These are phyloP conservation scores for Dalbergia cultrata DNA, from an alignment of 306 rosid species.

Conservation along the genomic window DNA sequence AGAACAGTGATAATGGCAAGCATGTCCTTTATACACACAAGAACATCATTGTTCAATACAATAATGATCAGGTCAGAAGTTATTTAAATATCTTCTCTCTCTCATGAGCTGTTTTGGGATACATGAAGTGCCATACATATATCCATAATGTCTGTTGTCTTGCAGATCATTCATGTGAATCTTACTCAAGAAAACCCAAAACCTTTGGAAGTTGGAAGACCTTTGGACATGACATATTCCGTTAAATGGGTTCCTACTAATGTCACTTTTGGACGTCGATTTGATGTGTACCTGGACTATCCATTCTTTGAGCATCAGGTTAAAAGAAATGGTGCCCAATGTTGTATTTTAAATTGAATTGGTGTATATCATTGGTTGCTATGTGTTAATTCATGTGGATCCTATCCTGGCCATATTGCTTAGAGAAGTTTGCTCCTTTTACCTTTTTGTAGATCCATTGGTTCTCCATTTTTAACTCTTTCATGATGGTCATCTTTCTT, in stretches of 20 bases:
- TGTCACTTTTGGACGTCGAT: constrained; percentile 88
- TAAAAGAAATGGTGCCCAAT: constrained; percentile 32
- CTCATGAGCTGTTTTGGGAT: constrained; percentile 36
- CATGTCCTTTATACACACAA: constrained; percentile 92
- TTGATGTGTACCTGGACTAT: constrained; percentile 95
- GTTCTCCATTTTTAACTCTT: constrained; percentile 98
- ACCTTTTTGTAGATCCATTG: constrained; percentile 85
- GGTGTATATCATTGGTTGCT: constrained; percentile 22
- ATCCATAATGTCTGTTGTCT: constrained; percentile 8
- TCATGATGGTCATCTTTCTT: constrained; percentile 99
- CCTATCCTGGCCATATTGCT: constrained; percentile 19
- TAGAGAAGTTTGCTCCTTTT: constrained; percentile 43
- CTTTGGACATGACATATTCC: constrained; percentile 86
- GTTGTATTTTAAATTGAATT: constrained; percentile 36
- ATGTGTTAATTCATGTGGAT: constrained; percentile 29
- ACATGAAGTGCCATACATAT: constrained; percentile 40
- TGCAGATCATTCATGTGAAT: constrained; percentile 95
- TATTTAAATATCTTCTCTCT: constrained; percentile 37
- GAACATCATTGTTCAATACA: constrained; percentile 73
- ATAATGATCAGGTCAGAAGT: constrained; percentile 89
- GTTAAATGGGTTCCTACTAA: constrained; percentile 85
- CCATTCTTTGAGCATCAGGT: constrained; percentile 99
- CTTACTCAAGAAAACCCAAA: constrained; percentile 85
- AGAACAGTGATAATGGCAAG: constrained; percentile 81
- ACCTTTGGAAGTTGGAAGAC: constrained; percentile 72